Base-by-base conservation (phyloP, 2,329 filamentous ascomycete species). In the Ceratocystis colombiana region DNA sequence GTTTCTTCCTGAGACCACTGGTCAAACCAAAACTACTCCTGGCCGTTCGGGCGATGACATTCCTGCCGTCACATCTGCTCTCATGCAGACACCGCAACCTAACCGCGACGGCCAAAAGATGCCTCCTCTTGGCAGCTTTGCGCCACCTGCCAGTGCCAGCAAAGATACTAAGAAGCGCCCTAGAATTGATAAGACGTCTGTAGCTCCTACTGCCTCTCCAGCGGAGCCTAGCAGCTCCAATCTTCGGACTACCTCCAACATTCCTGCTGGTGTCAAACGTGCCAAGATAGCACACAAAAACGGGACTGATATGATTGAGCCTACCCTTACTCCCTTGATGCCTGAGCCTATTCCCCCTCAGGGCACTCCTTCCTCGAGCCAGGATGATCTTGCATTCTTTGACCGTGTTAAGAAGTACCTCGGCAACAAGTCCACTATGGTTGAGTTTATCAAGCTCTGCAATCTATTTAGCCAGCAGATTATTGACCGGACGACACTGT, bases 371-470 rank as follows among this genome's bases (percentile, higher is more conserved):
- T 85, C 86, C n/a, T 88, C 90, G 0, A 88, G 83, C 28, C 83
- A 86, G 65, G 93, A 97, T 67, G 93, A 97, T 73, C 82, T 97
- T 64, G 86, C 86, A 1, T 97, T 97, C 77, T 99, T 99, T 71
- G 94, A 99, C 69, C 87, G 91, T 6, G 91, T 94, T 20, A 97
- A 96, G 82, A 99, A 99, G 76, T 93, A 88, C 72, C 90, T 99
- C 67, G 87, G 88, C 68, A 97, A 97, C 75, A 89, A 96, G 74
- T 88, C 90, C 66, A 88, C 88, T 2, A 95, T 96, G 82, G 92
- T 89, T 71, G 94, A 99, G 74, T 99, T 99, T 75, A 77, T 99
- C 70, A 99, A 99, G 78, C 84, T 99, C 5, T 94, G 93, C 79
- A 99, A 97, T 71, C 81, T 99, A 37, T 99, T 90, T 77, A 94